Base-by-base conservation (phyloP, 257 asterid genomes). In the Ballota nigra region DNA sequence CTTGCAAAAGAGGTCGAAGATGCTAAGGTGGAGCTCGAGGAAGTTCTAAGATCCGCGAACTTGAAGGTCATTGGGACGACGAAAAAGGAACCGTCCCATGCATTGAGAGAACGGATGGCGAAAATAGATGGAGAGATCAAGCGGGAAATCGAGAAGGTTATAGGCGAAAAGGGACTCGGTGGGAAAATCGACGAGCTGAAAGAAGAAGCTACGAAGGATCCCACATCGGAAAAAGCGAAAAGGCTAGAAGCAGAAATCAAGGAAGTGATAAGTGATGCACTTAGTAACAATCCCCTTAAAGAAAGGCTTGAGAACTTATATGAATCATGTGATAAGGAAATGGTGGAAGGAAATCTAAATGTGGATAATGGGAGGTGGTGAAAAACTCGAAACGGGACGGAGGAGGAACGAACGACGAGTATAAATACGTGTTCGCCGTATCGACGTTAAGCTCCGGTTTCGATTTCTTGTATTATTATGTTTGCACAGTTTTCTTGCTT, bases 211-310 rank as follows among this genome's bases (percentile, higher is more conserved):
- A 8, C 43, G 55, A 77, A 68, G 52, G 83, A 83, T 58, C 20
- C 83, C 10, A 67, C 24, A 18, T 78, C 85, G 0, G 85, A 84
- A 40, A 84, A 68, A 49, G 88, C 36, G 60, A 72, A 55, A 71
- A 74, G 31, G 56, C 60, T 87, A 60, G 85, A 83, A 77, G 79
- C 81, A 13, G 86, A 84, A 73, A 68, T 87, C 13, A 84, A 77
- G 70, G 84, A 83, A 63, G 83, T 40, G 15, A 71, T 87, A 63
- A 66, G 71, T 68, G 76, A 67, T 60, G 81, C 84, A 63, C 80
- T 84, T 13, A 66, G 69, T 68, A 80, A 18, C 75, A 66, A 76
- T 66, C 87, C 84, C 29, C 69, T 87, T 28, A 79, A 73, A 49
- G 83, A 83, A 66, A 81, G 79, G 66, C 82, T 82, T 18, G 88